phyloP scores from a whole-genome alignment of 805 yeast genomes.

The Ogataea zsoltii region DNA sequence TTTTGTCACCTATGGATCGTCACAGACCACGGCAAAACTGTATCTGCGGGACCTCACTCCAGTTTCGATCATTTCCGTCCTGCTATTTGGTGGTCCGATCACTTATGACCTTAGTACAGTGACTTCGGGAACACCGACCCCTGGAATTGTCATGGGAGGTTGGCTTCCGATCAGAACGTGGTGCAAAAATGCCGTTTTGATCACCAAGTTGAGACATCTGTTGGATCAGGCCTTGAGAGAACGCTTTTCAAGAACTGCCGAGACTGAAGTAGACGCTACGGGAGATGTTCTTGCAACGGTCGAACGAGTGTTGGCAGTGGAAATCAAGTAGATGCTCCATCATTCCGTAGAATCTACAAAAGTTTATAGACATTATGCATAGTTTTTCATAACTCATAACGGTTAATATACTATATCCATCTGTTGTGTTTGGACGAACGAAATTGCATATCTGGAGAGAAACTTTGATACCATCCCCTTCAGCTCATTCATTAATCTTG shows the following conservation, averaged over 20 bases:
- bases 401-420: conserved; percentile 1
- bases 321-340: conserved; percentile 35
- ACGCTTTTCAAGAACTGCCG: conserved; percentile 54
- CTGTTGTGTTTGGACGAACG: too few relatives aligned
- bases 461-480: too few relatives aligned
- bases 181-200: conserved; percentile 89
- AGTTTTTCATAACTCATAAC: not conserved
- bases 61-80: conserved; percentile 63
- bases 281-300: conserved; percentile 42
- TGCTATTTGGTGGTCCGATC: conserved; percentile 81
- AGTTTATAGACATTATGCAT: too few relatives aligned
- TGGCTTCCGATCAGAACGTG: conserved; percentile 92
- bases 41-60: conserved; percentile 82
- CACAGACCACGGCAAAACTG: conserved; percentile 62
- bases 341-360: conserved; percentile 40
- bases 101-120: conserved; percentile 52
- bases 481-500: conserved; percentile 40
- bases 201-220: conserved; percentile 65
- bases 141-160: conserved; percentile 82
- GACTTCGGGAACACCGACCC: conserved; percentile 52
- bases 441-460: too few relatives aligned
- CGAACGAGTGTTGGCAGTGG: conserved; percentile 35
- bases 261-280: conserved; percentile 24
- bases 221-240: conserved; percentile 68
- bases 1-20: conserved; percentile 62